Evolutionary conservation across 352 stramenopile species (phyloP).

Genomic region (Pythium rhizo-oryzae): DNA sequence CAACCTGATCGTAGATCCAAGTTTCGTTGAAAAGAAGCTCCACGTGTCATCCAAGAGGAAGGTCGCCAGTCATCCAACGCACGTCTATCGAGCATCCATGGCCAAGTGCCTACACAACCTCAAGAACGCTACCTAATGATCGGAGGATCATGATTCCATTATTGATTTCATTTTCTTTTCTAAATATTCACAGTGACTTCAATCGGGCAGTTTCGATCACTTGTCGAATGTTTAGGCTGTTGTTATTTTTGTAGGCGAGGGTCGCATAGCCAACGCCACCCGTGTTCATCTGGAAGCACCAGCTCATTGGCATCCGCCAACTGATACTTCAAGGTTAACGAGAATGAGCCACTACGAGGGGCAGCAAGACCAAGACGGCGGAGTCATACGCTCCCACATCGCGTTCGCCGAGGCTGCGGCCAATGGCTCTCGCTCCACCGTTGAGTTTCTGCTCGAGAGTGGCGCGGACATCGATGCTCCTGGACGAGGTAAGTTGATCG

Average conservation of each 20-base stretch:
- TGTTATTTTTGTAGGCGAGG: not conserved
- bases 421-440: conserved; percentile 41
- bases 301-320: too few species aligned
- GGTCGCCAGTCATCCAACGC: conserved; percentile 38
- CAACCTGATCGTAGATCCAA: conserved; percentile 54
- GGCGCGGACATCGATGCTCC: conserved; percentile 39
- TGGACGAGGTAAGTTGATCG: conserved; percentile 27
- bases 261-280: not conserved
- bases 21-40: conserved; percentile 52
- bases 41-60: conserved; percentile 40
- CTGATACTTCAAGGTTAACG: not conserved
- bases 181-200: not conserved
- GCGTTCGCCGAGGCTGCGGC: conserved; percentile 41
- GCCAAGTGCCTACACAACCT: conserved; percentile 42
- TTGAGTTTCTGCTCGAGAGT: conserved; percentile 43
- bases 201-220: not conserved
- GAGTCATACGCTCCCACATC: conserved; percentile 36
- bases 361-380: conserved; percentile 28
- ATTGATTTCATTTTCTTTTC: not conserved
- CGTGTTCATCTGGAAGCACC: not conserved
- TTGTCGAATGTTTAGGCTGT: not conserved
- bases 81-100: conserved; percentile 39
- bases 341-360: conserved; percentile 17
- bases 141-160: not conserved
- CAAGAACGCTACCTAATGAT: conserved; percentile 13